A percentile compares a stretch with the other conserved stretches of the same genome.
Evolutionary conservation across 805 yeast species (phyloP).

Genomic region (Metschnikowia reukaufii): DNA sequence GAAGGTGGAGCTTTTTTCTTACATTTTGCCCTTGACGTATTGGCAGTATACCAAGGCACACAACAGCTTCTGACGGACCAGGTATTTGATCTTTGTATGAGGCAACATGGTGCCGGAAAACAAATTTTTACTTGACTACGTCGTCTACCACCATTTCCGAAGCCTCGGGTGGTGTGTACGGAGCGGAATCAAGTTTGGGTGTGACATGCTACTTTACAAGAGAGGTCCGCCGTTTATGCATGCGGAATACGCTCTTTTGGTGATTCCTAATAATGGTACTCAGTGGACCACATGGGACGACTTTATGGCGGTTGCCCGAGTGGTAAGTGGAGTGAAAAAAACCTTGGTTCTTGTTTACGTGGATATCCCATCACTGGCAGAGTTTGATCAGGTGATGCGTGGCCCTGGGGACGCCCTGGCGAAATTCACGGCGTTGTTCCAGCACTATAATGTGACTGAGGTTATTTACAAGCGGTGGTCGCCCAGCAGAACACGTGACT

Average conservation of each 20-base stretch:
- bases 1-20: constrained; percentile 78
- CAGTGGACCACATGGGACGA: constrained; percentile 54
- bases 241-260: constrained; percentile 76
- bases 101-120: constrained; percentile 6
- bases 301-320: constrained; percentile 67
- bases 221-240: constrained; percentile 96
- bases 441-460: constrained; percentile 57
- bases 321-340: constrained; percentile 84
- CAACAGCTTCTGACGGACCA: constrained; percentile 20
- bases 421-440: constrained; percentile 31
- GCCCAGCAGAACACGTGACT: constrained; percentile 81
- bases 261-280: constrained; percentile 41
- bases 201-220: constrained; percentile 78
- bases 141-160: constrained; percentile 81
- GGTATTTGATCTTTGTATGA: constrained; percentile 28
- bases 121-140: constrained; percentile 55
- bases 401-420: constrained; percentile 9
- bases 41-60: constrained; percentile 32
- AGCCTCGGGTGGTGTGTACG: constrained; percentile 94
- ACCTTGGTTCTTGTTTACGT: constrained; percentile 70
- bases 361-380: constrained; percentile 46
- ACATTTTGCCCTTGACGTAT: constrained; percentile 52
- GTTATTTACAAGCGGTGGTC: constrained; percentile 79
- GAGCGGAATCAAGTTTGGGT: constrained; percentile 88
- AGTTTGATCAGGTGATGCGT: constrained; percentile 19